phyloP scores from a whole-genome alignment of 345 rosid species.

The Hibiscus syriacus region DNA sequence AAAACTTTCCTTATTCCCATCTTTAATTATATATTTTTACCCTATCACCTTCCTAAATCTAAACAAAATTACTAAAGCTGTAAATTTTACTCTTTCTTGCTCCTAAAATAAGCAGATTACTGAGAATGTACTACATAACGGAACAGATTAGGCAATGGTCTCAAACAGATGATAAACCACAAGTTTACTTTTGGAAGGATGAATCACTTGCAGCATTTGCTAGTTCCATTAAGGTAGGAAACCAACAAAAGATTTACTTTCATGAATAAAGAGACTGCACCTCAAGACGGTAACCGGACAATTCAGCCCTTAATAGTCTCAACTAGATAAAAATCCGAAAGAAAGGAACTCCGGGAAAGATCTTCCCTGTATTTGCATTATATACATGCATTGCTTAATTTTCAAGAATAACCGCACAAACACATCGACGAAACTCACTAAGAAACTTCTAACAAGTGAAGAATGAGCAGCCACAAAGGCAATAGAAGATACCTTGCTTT shows the following conservation, averaged over 20 bases:
- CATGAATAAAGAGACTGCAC: not conserved
- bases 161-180: not conserved
- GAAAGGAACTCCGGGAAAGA: no score
- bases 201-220: not conserved
- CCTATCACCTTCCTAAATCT: not conserved
- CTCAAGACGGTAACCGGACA: not conserved
- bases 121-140: not conserved
- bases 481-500: conserved; percentile 59
- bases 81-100: not conserved
- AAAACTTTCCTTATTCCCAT: not conserved
- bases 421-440: not conserved
- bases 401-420: not conserved
- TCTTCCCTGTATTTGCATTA: not conserved
- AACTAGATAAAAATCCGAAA: not conserved
- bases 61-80: not conserved
- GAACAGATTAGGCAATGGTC: not conserved
- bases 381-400: conserved; percentile 7
- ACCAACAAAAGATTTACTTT: not conserved
- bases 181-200: not conserved
- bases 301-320: conserved; percentile 2
- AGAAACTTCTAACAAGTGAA: conserved; percentile 15
- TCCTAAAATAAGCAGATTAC: not conserved
- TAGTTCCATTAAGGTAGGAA: conserved; percentile 7
- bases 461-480: conserved; percentile 17
- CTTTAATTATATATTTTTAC: not conserved